phyloP scores from a whole-genome alignment of 768 basidiomycete genomes.

The Mrakia frigida region DNA sequence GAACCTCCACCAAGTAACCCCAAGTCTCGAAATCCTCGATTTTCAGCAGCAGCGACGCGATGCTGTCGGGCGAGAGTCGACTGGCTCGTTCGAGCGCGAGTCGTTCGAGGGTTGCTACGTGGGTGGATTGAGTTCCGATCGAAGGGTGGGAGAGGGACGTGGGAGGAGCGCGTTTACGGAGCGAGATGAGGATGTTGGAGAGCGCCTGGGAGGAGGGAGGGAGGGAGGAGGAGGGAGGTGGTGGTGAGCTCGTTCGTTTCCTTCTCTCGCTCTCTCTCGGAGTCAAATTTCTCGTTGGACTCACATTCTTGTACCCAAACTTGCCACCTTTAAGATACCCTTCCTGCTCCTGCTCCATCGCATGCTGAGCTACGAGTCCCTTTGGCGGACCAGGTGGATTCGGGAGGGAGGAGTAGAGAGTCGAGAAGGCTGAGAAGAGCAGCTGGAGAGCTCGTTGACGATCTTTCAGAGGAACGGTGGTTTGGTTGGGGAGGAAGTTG shows the following conservation, averaged over 20 bases:
- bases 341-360: slow-evolving; percentile 73
- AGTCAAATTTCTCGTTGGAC: slow-evolving; percentile 37
- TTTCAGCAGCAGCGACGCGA: slow-evolving; percentile 60
- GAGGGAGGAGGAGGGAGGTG: slow-evolving; percentile 4
- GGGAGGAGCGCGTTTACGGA: slow-evolving; percentile 57
- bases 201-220: slow-evolving; percentile 47
- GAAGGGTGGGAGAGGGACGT: slow-evolving; percentile 60
- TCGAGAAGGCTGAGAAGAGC: slow-evolving; percentile 65
- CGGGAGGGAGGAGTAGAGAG: slow-evolving; percentile 55
- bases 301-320: slow-evolving; percentile 74
- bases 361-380: slow-evolving; percentile 55
- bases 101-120: not conserved
- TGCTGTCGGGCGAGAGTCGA: slow-evolving; percentile 49
- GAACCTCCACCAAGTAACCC: slow-evolving; percentile 67
- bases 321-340: slow-evolving; percentile 69
- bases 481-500: slow-evolving; percentile 60
- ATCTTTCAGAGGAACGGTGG: slow-evolving; percentile 65
- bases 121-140: slow-evolving; percentile 62
- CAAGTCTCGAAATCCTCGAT: slow-evolving; percentile 57
- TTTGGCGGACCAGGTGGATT: not conserved
- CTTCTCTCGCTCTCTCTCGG: too few relatives aligned
- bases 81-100: slow-evolving; percentile 43
- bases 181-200: slow-evolving; percentile 52
- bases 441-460: slow-evolving; percentile 59
- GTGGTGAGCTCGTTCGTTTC: not conserved